Conservation (phyloP, 495 filamentous ascomycete species). For the Collariella sp. region DNA sequence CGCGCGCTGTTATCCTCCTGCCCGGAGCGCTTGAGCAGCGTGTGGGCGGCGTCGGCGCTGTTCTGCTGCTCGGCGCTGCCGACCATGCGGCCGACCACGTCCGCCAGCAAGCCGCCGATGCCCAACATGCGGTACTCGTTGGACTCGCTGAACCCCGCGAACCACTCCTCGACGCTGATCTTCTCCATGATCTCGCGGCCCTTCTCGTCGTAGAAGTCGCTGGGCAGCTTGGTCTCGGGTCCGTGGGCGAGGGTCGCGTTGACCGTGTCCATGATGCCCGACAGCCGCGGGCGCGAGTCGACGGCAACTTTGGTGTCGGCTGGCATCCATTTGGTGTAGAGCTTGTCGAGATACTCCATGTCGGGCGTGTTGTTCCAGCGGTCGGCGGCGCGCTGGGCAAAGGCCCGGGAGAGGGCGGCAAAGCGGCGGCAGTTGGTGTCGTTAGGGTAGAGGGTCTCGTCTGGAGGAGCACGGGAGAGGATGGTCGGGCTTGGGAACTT, state of each 20-base stretch:
- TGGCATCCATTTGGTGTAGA: slow-evolving; percentile 79
- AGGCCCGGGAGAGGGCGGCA: slow-evolving; percentile 66
- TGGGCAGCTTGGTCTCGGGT: slow-evolving; percentile 62
- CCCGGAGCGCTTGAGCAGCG: slow-evolving; percentile 43
- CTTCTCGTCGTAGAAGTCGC: slow-evolving; percentile 79
- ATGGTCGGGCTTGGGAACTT: slow-evolving; percentile 66
- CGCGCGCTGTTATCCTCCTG: slow-evolving; percentile 46
- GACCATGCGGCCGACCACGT: slow-evolving; percentile 79
- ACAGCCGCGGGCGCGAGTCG: slow-evolving; percentile 73
- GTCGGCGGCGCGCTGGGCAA: slow-evolving; percentile 70
- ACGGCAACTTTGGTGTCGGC: slow-evolving; percentile 61
- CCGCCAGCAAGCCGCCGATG: slow-evolving; percentile 75
- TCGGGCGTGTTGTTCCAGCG: slow-evolving; percentile 76
- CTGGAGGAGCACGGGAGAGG: slow-evolving; percentile 57
- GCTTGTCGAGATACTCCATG: slow-evolving; percentile 71
- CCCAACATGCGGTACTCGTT: slow-evolving; percentile 78
- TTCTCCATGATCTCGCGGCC: slow-evolving; percentile 61
- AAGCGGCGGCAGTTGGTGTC: slow-evolving; percentile 78
- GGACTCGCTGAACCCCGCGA: slow-evolving; percentile 72
- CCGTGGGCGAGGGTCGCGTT: slow-evolving; percentile 86
- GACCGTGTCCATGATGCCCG: slow-evolving; percentile 88
- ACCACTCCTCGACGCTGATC: slow-evolving; percentile 90
- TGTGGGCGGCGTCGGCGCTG: slow-evolving; percentile 17
- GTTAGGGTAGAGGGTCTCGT: slow-evolving; percentile 92
- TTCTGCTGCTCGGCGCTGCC: slow-evolving; percentile 47